These are phyloP conservation scores for Lipomyces chichibuensis DNA, from an alignment of 805 yeast species.

Conservation along the genomic window DNA sequence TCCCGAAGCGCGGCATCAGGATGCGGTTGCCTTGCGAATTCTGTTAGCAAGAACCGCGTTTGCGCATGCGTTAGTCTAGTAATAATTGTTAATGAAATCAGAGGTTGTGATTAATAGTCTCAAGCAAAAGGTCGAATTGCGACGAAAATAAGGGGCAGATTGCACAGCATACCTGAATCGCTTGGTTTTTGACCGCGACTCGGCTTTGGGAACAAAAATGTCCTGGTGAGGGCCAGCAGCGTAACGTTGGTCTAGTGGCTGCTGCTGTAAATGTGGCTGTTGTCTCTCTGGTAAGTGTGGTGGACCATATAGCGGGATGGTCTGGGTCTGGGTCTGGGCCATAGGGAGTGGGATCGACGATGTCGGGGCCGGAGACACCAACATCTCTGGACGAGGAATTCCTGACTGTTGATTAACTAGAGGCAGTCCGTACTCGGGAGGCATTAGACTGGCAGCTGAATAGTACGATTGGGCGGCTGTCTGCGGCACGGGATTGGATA, in stretches of 20 bases:
- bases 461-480: neutral
- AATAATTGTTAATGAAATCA: neutral
- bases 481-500: neutral
- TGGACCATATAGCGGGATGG: neutral
- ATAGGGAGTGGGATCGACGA: neutral
- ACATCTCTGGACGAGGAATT: neutral
- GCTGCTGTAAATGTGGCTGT: neutral
- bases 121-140: no score
- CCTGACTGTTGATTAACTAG: neutral
- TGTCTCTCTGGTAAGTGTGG: neutral
- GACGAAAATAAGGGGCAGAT: neutral
- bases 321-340: neutral
- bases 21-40: slow-evolving; percentile 29
- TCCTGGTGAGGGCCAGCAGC: neutral
- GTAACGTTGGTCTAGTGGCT: neutral
- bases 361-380: neutral
- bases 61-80: slow-evolving; percentile 30
- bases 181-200: slow-evolving; percentile 9
- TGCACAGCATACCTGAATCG: slow-evolving; percentile 9
- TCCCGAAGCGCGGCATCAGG: slow-evolving; percentile 31
- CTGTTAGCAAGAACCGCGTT: slow-evolving; percentile 32
- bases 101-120: neutral
- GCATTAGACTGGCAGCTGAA: neutral
- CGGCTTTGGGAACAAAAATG: slow-evolving; percentile 5
- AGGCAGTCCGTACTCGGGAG: neutral